Evolutionary conservation across 306 rosid species (phyloP).

Genomic region (Quercus ilex): DNA sequence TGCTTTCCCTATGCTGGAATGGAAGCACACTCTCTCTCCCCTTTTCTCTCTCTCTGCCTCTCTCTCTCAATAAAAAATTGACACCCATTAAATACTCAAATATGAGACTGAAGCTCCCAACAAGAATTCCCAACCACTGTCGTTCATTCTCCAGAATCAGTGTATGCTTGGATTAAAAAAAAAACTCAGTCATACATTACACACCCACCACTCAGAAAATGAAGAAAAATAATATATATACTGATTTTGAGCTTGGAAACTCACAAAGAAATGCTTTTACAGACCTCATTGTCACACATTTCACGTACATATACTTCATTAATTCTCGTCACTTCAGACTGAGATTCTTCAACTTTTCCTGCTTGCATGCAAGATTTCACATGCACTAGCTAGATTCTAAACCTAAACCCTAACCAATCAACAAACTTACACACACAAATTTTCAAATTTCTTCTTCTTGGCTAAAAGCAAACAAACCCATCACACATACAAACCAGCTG

Average conservation of each 20-base stretch:
- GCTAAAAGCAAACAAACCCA: slow-evolving; percentile 9
- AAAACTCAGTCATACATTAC: neutral
- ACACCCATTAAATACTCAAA: slow-evolving; percentile 15
- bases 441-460: neutral
- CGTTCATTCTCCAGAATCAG: slow-evolving; percentile 54
- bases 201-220: neutral
- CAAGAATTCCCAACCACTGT: slow-evolving; percentile 8
- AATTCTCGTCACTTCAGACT: slow-evolving; percentile 6
- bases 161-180: slow-evolving; percentile 4
- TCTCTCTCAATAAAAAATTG: neutral
- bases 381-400: slow-evolving; percentile 37
- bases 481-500: neutral
- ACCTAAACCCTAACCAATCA: slow-evolving; percentile 27
- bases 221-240: slow-evolving; percentile 33
- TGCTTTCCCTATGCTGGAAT: slow-evolving; percentile 3
- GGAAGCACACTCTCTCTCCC: slow-evolving; percentile 2
- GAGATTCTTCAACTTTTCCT: slow-evolving; percentile 29
- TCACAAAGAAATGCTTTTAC: slow-evolving; percentile 50
- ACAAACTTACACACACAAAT: neutral
- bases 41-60: neutral
- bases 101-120: slow-evolving; percentile 31
- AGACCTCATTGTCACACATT: slow-evolving; percentile 29
- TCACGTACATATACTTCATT: slow-evolving; percentile 23
- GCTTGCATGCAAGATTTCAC: slow-evolving; percentile 34
- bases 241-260: slow-evolving; percentile 54